Base-by-base conservation (phyloP, 257 asterid genomes). In the Scutellaria baicalensis region DNA sequence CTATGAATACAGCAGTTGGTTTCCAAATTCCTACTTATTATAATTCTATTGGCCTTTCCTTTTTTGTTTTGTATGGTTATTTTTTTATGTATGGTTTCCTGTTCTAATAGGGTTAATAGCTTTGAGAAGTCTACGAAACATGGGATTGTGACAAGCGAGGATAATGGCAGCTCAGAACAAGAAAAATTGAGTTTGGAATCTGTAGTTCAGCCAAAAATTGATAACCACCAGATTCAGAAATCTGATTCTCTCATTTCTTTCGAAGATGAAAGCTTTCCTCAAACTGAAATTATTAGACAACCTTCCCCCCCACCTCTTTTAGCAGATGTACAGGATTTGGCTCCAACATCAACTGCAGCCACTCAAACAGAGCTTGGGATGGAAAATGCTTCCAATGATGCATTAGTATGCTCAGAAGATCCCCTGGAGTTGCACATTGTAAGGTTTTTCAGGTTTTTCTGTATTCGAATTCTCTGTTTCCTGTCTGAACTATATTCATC, bases 381-480 rank as follows among this genome's bases (percentile, higher is more conserved):
- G 75, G 82, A 82, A 49, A 82, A 75, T 73, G 64, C 81, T 66
- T 71, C 86, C 18, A 61, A 71, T 70, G 90, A 78, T 77, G 85
- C 80, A 71, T 75, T 77, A 78, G 78, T 76, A 71, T 80, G 93
- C 77, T 70, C 90, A 21, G 93, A 90, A 87, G 91, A 84, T 65
- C 97, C 98, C 31, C 80, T 93, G 70, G 88, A 90, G 80, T 78
- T 93, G 88, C 97, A 93, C 86, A 84, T 93, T 52, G 98, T 93
- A 79, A 81, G 84, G 52, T 57, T 76, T 71, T 74, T 69, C 61
- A 27, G 74, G 56, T 42, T 72, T 9, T 47, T 54, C 45, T 70
- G 48, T 63, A 9, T 42, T 9, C 61, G 42, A 57, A 50, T 56
- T 58, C 45, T 66, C 56, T 14, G 13, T 59, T 68, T 59, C 48